phyloP scores from a whole-genome alignment of 352 stramenopile genomes.

The Globisporangium abappressorium region DNA sequence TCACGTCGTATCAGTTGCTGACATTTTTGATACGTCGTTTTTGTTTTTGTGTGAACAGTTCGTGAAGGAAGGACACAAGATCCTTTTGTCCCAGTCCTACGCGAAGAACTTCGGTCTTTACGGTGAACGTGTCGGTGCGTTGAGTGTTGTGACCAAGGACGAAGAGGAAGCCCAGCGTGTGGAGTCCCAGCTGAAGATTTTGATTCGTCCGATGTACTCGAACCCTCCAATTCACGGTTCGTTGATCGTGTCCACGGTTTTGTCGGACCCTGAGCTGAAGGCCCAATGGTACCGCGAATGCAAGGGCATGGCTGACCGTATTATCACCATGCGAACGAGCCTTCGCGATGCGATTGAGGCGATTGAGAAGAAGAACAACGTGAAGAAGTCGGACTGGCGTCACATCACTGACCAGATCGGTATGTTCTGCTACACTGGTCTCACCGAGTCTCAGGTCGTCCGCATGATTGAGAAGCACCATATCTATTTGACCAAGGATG shows the following conservation, averaged over 20 bases:
- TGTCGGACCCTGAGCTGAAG: conserved; percentile 92
- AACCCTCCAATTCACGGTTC: conserved; percentile 98
- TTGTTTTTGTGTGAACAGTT: conserved; percentile 57
- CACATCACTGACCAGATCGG: conserved; percentile 99
- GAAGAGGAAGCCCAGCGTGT: conserved; percentile 95
- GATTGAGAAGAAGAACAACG: conserved; percentile 75
- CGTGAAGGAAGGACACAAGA: conserved; percentile 97
- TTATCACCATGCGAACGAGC: conserved; percentile 91
- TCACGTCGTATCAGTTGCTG: neutral
- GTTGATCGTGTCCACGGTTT: conserved; percentile 96
- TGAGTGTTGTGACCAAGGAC: conserved; percentile 93
- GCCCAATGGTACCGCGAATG: conserved; percentile 94
- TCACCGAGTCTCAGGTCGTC: conserved; percentile 93
- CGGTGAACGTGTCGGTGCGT: conserved; percentile 96
- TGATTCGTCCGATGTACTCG: conserved; percentile 99
- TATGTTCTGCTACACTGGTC: conserved; percentile 99
- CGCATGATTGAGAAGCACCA: conserved; percentile 95
- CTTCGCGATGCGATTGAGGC: conserved; percentile 82
- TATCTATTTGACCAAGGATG: conserved; percentile 98
- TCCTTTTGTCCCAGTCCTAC: conserved; percentile 98
- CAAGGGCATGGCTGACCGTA: conserved; percentile 95
- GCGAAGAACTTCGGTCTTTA: conserved; percentile 99
- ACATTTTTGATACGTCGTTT: neutral
- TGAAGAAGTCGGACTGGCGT: conserved; percentile 89
- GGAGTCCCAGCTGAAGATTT: conserved; percentile 97